A percentile compares a stretch with the other conserved stretches of the same genome.
Conservation (phyloP, 2,329 filamentous ascomycete species). For the Fusarium tanahbumbuense region DNA sequence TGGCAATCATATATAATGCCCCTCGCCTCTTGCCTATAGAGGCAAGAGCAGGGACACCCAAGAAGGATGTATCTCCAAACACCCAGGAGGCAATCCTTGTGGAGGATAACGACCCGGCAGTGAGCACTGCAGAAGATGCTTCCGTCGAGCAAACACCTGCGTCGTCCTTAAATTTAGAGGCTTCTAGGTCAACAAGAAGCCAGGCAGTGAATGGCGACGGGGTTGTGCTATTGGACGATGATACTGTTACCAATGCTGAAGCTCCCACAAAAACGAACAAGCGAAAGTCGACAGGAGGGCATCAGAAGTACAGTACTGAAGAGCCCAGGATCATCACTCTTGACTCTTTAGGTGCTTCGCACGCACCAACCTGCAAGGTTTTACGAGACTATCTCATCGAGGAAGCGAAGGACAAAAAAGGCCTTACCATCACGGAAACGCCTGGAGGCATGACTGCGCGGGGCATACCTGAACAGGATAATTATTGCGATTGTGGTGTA, state of each 20-base stretch:
- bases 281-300: slow-evolving; percentile 28
- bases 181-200: slow-evolving; percentile 10
- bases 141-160: slow-evolving; percentile 38
- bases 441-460: slow-evolving; percentile 73
- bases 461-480: slow-evolving; percentile 81
- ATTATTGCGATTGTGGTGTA: slow-evolving; percentile 89
- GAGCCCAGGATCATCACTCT: slow-evolving; percentile 83
- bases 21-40: slow-evolving; percentile 64
- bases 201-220: slow-evolving; percentile 10
- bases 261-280: slow-evolving; percentile 19
- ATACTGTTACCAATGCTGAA: slow-evolving; percentile 3
- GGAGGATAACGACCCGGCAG: slow-evolving; percentile 21
- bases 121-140: slow-evolving; percentile 22
- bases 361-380: slow-evolving; percentile 71
- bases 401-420: slow-evolving; percentile 75
- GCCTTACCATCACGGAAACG: slow-evolving; percentile 53
- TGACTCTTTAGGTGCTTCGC: slow-evolving; percentile 80
- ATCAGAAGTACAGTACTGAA: slow-evolving; percentile 54
- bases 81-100: slow-evolving; percentile 28
- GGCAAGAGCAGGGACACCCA: not conserved
- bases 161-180: slow-evolving; percentile 43
- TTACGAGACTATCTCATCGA: slow-evolving; percentile 81
- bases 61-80: slow-evolving; percentile 14
- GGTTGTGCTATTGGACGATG: slow-evolving; percentile 2
- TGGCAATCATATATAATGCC: slow-evolving; percentile 94